Evolutionary conservation across 2,329 filamentous ascomycete genomes (phyloP), one percentile per base, ranked within the genome.

Genomic region (Colletotrichum magnum): DNA sequence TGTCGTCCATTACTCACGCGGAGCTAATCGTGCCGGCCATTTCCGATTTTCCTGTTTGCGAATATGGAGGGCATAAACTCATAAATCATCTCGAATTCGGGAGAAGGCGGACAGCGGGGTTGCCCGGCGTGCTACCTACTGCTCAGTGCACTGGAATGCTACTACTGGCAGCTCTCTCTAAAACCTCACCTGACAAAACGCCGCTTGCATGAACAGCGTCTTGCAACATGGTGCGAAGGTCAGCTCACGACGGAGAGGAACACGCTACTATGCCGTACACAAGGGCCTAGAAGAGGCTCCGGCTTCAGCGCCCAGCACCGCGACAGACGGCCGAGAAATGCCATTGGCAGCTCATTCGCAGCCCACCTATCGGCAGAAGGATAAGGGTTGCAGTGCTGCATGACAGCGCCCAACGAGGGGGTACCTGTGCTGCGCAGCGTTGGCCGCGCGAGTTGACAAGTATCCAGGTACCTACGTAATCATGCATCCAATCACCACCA

Each of bases 151-250:
- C 15, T n/a, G 32, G 18, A 28, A 47, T 36, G n/a, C 58, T 15
- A 28, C 47, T 10, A 28, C 47, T 10, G 32, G 18, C 58, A 24
- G 21, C 45, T 13, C 43, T 13, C 43, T 41, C 28, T n/a, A 50
- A 24, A 60, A 7, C 45, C 50, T 56, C 50, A 45, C 56, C 51
- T 47, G 56, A 60, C 45, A 43, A 48, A 59, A 43, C 62, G 45
- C 62, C 36, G 36, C 36, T 28, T 45, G 67, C 67, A 69, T 69
- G 56, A 69, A 61, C 13, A 15, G 9, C 43, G 60, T 65, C 66
- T 60, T 26, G 66, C 66, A 56, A 66, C 24, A 54, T 67, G 45
- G 67, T 69, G 58, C 67, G 36, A 60, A 41, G 57, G 62, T 69
- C 62, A 67, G 67, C 62, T 66, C 62, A 67, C 39, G 6, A n/a